Conservation (phyloP, 2,329 filamentous ascomycete species). For the Diaporthe nobilis region DNA sequence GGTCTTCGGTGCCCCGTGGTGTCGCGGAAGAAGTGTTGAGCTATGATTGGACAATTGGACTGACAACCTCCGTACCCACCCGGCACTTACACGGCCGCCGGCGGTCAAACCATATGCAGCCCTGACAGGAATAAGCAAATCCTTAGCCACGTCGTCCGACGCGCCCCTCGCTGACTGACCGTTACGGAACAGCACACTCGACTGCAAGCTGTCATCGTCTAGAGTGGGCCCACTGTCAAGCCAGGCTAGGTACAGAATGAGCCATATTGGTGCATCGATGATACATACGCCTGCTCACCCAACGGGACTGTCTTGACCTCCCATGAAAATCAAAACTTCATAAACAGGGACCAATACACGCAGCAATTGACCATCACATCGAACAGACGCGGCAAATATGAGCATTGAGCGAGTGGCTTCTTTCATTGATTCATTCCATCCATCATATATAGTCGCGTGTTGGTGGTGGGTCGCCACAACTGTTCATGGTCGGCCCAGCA, state of each 20-base stretch:
- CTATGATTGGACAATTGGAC: slow-evolving; percentile 29
- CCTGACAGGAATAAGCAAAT: neutral
- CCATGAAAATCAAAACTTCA: neutral
- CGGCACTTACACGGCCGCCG: slow-evolving; percentile 31
- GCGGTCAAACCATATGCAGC: neutral
- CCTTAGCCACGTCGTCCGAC: neutral
- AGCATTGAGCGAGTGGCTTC: slow-evolving; percentile 27
- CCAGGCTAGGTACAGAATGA: too few species aligned
- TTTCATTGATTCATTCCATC: slow-evolving; percentile 39
- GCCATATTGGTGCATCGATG: neutral
- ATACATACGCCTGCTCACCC: neutral
- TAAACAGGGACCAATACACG: neutral
- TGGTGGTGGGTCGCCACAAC: slow-evolving; percentile 33
- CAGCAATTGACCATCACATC: neutral
- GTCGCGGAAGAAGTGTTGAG: neutral
- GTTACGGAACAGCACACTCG: neutral
- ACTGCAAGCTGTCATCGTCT: neutral
- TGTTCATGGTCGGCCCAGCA: slow-evolving; percentile 32
- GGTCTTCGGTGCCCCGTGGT: slow-evolving; percentile 1
- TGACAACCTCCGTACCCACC: slow-evolving; percentile 36
- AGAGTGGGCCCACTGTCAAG: neutral
- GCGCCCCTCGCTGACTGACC: neutral
- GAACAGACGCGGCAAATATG: neutral
- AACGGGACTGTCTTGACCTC: neutral
- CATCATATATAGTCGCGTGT: slow-evolving; percentile 37